A percentile compares a stretch with the other conserved stretches of the same genome.
Conservation (phyloP, 352 stramenopile genomes). For the Globisporangium yorkense region DNA sequence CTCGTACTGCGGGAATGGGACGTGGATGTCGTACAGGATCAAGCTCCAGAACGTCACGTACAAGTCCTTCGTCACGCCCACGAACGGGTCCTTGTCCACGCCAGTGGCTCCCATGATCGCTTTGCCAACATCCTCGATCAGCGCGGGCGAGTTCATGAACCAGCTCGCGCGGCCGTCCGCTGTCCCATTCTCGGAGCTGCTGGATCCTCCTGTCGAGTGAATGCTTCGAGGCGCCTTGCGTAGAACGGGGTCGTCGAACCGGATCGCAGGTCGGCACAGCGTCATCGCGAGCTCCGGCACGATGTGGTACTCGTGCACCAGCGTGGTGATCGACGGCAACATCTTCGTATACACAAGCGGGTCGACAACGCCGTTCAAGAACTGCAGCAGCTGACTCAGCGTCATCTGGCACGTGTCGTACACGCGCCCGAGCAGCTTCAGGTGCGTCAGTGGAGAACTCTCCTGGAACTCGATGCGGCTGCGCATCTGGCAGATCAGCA, state of each 20-base stretch:
- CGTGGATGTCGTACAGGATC: conserved; percentile 84
- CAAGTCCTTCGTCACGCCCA: conserved; percentile 65
- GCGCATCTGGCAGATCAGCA: conserved; percentile 83
- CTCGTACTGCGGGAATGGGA: conserved; percentile 83
- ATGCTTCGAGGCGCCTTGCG: conserved; percentile 57
- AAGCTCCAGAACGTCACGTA: conserved; percentile 86
- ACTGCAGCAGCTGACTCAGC: conserved; percentile 82
- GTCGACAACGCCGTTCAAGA: conserved; percentile 70
- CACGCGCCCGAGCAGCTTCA: conserved; percentile 75
- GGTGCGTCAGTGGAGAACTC: conserved; percentile 38
- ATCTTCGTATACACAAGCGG: conserved; percentile 64
- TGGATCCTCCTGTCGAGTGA: conserved; percentile 24
- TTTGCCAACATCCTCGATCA: conserved; percentile 52
- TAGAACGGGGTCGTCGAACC: conserved; percentile 64
- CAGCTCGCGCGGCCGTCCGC: conserved; percentile 23
- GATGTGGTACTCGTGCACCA: conserved; percentile 76
- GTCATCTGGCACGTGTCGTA: conserved; percentile 86
- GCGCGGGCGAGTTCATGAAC: conserved; percentile 58
- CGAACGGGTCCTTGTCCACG: conserved; percentile 35
- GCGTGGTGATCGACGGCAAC: conserved; percentile 51
- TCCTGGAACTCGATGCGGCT: conserved; percentile 81
- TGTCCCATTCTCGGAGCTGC: conserved; percentile 12
- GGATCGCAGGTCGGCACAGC: conserved; percentile 71
- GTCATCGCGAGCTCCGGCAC: conserved; percentile 72
- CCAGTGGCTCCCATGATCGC: conserved; percentile 19